Base-by-base conservation (phyloP, 2,329 filamentous ascomycete genomes). In the Colletotrichum shisoi region DNA sequence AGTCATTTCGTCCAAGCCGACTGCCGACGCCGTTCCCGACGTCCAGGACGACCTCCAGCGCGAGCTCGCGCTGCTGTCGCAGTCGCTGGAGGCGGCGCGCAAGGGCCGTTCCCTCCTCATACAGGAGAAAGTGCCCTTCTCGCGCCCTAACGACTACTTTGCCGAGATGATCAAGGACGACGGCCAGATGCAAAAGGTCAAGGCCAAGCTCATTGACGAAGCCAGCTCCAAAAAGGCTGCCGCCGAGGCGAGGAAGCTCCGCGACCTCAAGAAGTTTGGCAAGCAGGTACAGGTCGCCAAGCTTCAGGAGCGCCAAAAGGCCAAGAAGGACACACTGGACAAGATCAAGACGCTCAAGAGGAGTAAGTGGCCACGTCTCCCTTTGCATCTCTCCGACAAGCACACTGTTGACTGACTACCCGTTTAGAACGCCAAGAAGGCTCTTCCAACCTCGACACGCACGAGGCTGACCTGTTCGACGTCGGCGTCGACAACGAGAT, bases 141-240 rank as follows among this genome's bases (percentile, higher is more conserved):
- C 92, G 34, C 87, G 95, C 11, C 95, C 95, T 3, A 89, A 87
- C 63, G 95, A 99, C 81, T 99, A 96, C 82, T 99, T 99, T 74
- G 95, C 95, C 51, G 95, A 99, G 84, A 99, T 98, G 94, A 90
- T 97, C 74, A 98, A 98, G 87, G 92, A 90, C 74, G 95, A 99
- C 77, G 94, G 96, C 74, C 95, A 97, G 79, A 99, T 99, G 95
- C 92, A 92, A 77, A 94, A 92, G 84, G 92, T 99, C 77, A 96
- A 96, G 84, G 88, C 90, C 75, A 96, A 96, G 85, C 83, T 98
- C 74, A 86, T 97, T 70, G 94, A 98, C 74, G 93, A 96, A 75
- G 95, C 94, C 0, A 92, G 94, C 12, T 85, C 88, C 69, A 97
- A 97, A 85, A 97, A 97, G 83, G 94, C 95, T 0, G 87, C 93